Percentiles rank a stretch among this genome's conserved stretches.
These are phyloP conservation scores for Xylaria sp. DNA, from an alignment of 2,329 filamentous ascomycete genomes.

Conservation along the genomic window DNA sequence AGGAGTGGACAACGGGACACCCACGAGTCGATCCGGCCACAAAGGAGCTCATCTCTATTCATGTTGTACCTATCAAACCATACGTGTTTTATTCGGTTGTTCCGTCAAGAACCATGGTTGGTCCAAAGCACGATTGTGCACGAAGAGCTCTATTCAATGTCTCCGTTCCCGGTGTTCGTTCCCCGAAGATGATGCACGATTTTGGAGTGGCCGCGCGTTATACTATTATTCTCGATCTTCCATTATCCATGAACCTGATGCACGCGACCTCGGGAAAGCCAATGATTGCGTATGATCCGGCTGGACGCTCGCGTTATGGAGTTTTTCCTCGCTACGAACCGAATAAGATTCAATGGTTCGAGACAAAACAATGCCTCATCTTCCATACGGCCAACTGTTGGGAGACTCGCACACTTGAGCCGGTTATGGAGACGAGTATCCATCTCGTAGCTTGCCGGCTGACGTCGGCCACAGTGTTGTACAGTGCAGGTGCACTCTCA, in stretches of 20 bases:
- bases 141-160: conserved; percentile 51
- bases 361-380: conserved; percentile 70
- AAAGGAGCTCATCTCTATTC: conserved; percentile 70
- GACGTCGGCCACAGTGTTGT: conserved; percentile 69
- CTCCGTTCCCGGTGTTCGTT: conserved; percentile 64
- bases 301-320: conserved; percentile 65
- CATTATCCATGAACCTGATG: conserved; percentile 67
- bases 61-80: conserved; percentile 68
- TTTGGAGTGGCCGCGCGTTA: conserved; percentile 69
- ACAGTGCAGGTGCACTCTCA: conserved; percentile 66
- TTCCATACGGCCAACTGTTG: conserved; percentile 76
- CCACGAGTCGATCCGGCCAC: conserved; percentile 69
- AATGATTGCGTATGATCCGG: conserved; percentile 64
- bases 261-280: conserved; percentile 63
- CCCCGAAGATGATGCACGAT: conserved; percentile 78
- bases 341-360: conserved; percentile 66
- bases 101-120: conserved; percentile 32
- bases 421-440: conserved; percentile 49
- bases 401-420: conserved; percentile 54
- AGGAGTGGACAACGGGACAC: conserved; percentile 74
- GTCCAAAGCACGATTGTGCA: conserved; percentile 32
- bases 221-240: conserved; percentile 73
- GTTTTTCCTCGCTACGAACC: conserved; percentile 69
- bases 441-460: conserved; percentile 71
- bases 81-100: conserved; percentile 69